A percentile compares a stretch with the other conserved stretches of the same genome.
Conservation (phyloP, 345 rosid genomes). For the Firmiana major region DNA sequence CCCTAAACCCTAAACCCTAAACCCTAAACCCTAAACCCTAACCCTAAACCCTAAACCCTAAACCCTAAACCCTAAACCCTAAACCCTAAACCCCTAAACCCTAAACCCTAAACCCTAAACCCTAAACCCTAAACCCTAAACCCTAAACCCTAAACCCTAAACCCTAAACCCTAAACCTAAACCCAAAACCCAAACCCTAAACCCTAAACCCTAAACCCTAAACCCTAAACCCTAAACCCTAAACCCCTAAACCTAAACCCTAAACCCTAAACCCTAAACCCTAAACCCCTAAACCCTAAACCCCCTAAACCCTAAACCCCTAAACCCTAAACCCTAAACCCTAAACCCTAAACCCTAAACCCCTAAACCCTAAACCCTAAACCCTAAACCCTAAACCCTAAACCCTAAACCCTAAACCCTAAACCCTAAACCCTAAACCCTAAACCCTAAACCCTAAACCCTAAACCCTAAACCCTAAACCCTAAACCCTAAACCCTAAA, state of each 20-base stretch:
- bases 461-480: too few relatives aligned
- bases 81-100: conserved; percentile 13
- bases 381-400: conserved; percentile 14
- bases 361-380: conserved; percentile 16
- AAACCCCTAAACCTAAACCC: conserved; percentile 21
- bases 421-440: conserved; percentile 20
- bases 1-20: conserved; percentile 24
- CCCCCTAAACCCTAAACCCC: conserved; percentile 31
- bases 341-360: conserved; percentile 26
- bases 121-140: conserved; percentile 23
- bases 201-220: conserved; percentile 29
- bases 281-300: conserved; percentile 30
- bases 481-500: too few relatives aligned
- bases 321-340: conserved; percentile 23
- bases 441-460: too few relatives aligned
- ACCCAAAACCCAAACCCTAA: conserved; percentile 27
- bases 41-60: conserved; percentile 17
- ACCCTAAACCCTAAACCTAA: conserved; percentile 21
- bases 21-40: conserved; percentile 20
- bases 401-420: conserved; percentile 13
- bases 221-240: conserved; percentile 28
- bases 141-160: conserved; percentile 22
- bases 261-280: conserved; percentile 27
- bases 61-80: conserved; percentile 17
- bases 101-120: conserved; percentile 17